Base-by-base conservation (phyloP, 441 rosid species). In the Adansonia grandidieri region DNA sequence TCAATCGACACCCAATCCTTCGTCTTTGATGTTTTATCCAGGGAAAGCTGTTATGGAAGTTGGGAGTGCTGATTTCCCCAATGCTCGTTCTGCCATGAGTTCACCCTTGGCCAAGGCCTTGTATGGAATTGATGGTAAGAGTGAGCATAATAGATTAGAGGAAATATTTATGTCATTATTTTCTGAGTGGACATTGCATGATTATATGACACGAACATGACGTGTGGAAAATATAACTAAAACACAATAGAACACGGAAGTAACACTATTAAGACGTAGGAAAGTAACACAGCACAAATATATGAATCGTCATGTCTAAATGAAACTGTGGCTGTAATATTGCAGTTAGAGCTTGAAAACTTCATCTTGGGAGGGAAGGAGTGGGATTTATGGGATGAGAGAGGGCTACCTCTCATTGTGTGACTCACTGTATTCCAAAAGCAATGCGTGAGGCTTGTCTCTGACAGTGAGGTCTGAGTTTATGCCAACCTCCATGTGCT, bases 51-150 rank as follows among this genome's bases (percentile, higher is more conserved):
- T 96, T 50, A 94, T 96, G 99, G 96, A 94, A 14, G 86, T 89
- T 56, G 99, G 99, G 6, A 96, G 99, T 72, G 82, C 93, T 2
- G 98, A 96, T 84, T 96, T 92, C 67, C 99, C 99, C 0, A 96
- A 90, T 79, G 85, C 92, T 54, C 97, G 98, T 66, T 77, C 92
- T 1, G 93, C 97, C 13, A 79, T 94, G 93, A 82, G 65, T 79
- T 92, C 98, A 2, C 89, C 97, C 0, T 84, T 96, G 71, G 99
- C 98, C 0, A 91, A 86, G 80, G 80, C 96, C 78, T 85, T 96
- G 61, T 96, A 83, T 73, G 92, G 90, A 48, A 87, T 94, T 66
- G 98, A 96, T 75, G 97, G 99, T 94, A 69, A 48, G 37, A 32
- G 37, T 32, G 37, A 32, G 37, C 37, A 32, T 32, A 32, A 32